Evolutionary conservation across 2,329 filamentous ascomycete genomes (phyloP), one percentile per base, ranked within the genome.

Genomic region (Hysterium pulicare): DNA sequence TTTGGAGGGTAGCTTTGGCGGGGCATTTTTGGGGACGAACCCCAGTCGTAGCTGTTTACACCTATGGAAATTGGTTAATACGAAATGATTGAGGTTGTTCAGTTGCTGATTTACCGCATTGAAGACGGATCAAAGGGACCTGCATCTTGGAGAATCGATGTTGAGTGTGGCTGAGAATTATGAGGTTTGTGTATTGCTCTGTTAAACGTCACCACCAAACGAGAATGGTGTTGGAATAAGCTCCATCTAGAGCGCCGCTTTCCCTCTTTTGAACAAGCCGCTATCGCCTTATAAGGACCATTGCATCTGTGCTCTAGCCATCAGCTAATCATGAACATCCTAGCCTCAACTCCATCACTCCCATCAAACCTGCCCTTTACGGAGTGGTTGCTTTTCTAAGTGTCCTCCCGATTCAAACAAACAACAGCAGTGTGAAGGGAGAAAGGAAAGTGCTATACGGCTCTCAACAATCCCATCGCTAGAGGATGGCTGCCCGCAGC

Each of bases 1-100:
- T 46, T 45, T 43, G 44, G 26, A 26, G 7, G 41, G 42, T 44
- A 53, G 43, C 46, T 31, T 45, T 48, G 50, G 54, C 46, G 51
- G 55, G 58, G 52, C 47, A 43, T 46, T 36, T 10, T 7, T 16
- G 26, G 37, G 41, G 35, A 50, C 73, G 54, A 69, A 83, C 81
- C 93, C 93, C 93, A 98, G 73, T 96, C 93, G 67, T 98, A 98
- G 69, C 90, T 96, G 71, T 97, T 97, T 62, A 95, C 89, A 62
- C 91, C 93, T 85, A 48, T n/a, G n/a, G n/a, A n/a, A 46, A 41
- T 26, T 28, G n/a, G 44, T 54, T 42, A 59, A 48, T 52, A 61
- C 54, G 61, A 55, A 44, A 42, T 5, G 24, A n/a, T 22, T 7
- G 32, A 9, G 55, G 67, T 11, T 16, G 22, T 38, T 10, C 20